Percentiles rank a stretch among this genome's conserved stretches.
phyloP scores from a whole-genome alignment of 1,284 basidiomycete genomes.

The Athelia sp. region DNA sequence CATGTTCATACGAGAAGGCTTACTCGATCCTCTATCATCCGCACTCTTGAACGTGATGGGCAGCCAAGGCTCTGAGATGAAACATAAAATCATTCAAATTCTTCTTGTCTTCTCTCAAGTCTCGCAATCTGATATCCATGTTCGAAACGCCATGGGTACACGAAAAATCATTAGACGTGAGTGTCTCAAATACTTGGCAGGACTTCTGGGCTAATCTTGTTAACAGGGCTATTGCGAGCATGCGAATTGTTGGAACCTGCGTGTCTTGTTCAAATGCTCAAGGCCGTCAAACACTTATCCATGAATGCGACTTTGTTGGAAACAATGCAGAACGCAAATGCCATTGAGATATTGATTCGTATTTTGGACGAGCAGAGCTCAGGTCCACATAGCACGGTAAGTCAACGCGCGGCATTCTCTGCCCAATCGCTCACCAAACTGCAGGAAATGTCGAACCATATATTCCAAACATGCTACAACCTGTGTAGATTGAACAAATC shows the following conservation, averaged over 20 bases:
- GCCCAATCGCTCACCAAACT: slow-evolving; percentile 1
- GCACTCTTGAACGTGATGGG: slow-evolving; percentile 87
- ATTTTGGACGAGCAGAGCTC: slow-evolving; percentile 80
- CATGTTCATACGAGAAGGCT: slow-evolving; percentile 95
- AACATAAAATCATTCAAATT: slow-evolving; percentile 86
- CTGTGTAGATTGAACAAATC: slow-evolving; percentile 92
- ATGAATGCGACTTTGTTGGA: slow-evolving; percentile 90
- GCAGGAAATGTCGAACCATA: slow-evolving; percentile 90
- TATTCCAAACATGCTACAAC: slow-evolving; percentile 94
- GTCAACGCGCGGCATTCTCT: slow-evolving; percentile 20
- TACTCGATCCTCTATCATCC: slow-evolving; percentile 88
- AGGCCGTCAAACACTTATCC: slow-evolving; percentile 93
- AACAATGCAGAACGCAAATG: slow-evolving; percentile 93
- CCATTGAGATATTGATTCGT: slow-evolving; percentile 84
- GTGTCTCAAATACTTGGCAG: slow-evolving; percentile 23
- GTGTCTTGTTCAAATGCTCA: slow-evolving; percentile 84
- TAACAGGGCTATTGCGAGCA: slow-evolving; percentile 73
- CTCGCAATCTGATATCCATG: slow-evolving; percentile 89
- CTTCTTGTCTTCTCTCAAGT: slow-evolving; percentile 93
- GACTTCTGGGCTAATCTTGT: slow-evolving; percentile 5
- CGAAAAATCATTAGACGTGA: slow-evolving; percentile 85
- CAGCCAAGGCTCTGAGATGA: slow-evolving; percentile 71
- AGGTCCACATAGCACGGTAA: slow-evolving; percentile 77
- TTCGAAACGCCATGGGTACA: slow-evolving; percentile 86
- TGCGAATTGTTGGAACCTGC: slow-evolving; percentile 82